Percentiles rank a stretch among this genome's conserved stretches.
phyloP scores from a whole-genome alignment of 352 stramenopile species.

The Phytopythium sindhum region DNA sequence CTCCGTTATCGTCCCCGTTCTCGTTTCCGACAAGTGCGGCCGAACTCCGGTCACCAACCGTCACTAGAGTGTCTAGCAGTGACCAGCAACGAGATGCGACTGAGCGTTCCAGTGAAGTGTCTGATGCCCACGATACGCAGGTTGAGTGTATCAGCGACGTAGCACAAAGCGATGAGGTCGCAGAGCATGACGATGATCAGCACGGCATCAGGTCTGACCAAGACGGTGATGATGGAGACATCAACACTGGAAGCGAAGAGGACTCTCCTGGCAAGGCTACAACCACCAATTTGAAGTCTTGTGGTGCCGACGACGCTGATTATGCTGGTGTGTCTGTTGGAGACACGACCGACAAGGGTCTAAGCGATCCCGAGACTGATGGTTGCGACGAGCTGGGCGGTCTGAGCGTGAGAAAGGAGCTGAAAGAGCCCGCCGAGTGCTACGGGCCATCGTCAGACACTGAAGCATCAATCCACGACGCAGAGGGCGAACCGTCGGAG shows the following conservation, averaged over 20 bases:
- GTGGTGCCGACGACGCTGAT: not conserved
- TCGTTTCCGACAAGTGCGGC: not conserved
- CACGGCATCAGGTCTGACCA: not conserved
- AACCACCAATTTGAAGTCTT: not conserved
- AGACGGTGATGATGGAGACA: not conserved
- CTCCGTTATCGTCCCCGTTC: not conserved
- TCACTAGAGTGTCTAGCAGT: not conserved
- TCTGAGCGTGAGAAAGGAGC: not conserved
- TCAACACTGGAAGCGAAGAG: not conserved
- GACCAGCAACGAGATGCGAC: not conserved
- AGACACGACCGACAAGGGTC: not conserved
- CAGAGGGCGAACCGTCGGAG: not conserved
- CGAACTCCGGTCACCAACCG: not conserved
- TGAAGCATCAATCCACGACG: not conserved
- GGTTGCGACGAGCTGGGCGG: constrained; percentile 4
- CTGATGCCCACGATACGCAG: not conserved
- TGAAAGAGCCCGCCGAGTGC: not conserved
- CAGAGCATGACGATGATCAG: not conserved
- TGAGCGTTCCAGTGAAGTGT: not conserved
- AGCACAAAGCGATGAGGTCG: not conserved
- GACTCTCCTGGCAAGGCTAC: not conserved
- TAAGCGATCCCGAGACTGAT: not conserved
- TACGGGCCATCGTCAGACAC: not conserved
- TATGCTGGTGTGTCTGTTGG: not conserved
- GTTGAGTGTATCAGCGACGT: not conserved